Evolutionary conservation across 345 rosid genomes (phyloP).

Genomic region (Sisymbrium irio): DNA sequence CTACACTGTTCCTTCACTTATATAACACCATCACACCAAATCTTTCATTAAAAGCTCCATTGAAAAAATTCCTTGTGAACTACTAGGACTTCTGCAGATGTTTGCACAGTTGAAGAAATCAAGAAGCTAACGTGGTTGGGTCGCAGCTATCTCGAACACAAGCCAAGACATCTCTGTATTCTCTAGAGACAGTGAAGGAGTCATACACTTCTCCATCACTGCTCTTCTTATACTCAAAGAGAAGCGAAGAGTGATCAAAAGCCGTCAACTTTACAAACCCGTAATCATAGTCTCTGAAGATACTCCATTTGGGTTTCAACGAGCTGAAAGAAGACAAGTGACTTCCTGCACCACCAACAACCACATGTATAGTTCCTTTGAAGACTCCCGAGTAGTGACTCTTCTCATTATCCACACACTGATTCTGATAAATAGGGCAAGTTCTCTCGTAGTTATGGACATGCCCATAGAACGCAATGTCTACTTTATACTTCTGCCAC

Average conservation of each 20-base stretch:
- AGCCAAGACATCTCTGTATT: slow-evolving; percentile 72
- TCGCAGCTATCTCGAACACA: slow-evolving; percentile 69
- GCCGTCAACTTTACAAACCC: slow-evolving; percentile 83
- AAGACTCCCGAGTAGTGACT: slow-evolving; percentile 52
- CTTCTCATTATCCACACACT: slow-evolving; percentile 48
- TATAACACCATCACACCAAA: not conserved
- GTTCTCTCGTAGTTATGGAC: slow-evolving; percentile 75
- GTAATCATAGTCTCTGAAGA: slow-evolving; percentile 62
- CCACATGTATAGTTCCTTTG: slow-evolving; percentile 73
- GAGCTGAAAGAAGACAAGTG: slow-evolving; percentile 54
- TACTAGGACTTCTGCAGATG: not conserved
- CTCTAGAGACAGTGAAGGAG: slow-evolving; percentile 68
- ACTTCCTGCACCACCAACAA: slow-evolving; percentile 78
- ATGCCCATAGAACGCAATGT: slow-evolving; percentile 70
- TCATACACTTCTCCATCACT: slow-evolving; percentile 67
- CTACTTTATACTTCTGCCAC: slow-evolving; percentile 81
- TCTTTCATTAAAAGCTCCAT: not conserved
- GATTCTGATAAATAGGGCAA: slow-evolving; percentile 70
- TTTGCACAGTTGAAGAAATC: slow-evolving; percentile 8
- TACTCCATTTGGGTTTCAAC: slow-evolving; percentile 57
- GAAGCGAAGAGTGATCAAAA: slow-evolving; percentile 60
- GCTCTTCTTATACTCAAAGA: slow-evolving; percentile 83
- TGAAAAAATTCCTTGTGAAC: not conserved
- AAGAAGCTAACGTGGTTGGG: slow-evolving; percentile 58
- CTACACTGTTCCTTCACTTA: not conserved